Evolutionary conservation across 345 rosid genomes (phyloP), one percentile per base, ranked within the genome.

Genomic region (Arabidopsis arenosa): DNA sequence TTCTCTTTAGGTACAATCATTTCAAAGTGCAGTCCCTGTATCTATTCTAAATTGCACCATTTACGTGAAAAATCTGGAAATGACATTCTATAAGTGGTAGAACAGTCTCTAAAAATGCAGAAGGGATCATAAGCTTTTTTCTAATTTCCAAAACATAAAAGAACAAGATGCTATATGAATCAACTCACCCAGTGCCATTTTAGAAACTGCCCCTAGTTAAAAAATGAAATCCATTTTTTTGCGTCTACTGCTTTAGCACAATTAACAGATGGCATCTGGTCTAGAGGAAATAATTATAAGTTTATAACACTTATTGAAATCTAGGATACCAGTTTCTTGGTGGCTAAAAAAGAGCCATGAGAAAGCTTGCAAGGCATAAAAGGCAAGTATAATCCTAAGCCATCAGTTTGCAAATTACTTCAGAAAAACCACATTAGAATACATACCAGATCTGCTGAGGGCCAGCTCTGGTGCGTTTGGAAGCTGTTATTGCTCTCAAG

Each of bases 401-500:
- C 67, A 66, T 43, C 55, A 35, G 48, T 72, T 41, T 58, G 48
- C 66, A 75, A n/a, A 40, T 30, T 32, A 39, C 41, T 59, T 66
- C 17, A 55, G 40, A 69, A 30, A 66, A 55, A 67, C 32, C 41
- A 71, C 41, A 14, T 53, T 14, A 77, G 14, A 73, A 57, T 57
- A 15, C 65, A 72, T 89, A 76, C 99, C 98, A 96, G 73, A 96
- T 91, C 82, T 89, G 94, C 65, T 63, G 91, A 79, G 93, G 85
- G 61, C 87, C 98, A 63, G 87, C 82, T 79, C 87, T 93, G 68
- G 88, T 79, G 75, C 97, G 98, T 75, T 96, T 93, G 64, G 90
- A 88, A 70, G 93, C 87, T 73, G 98, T 96, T 83, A 96, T 85
- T 53, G 97, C 94, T 83, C 87, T 86, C 79, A 96, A 77, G 78